Evolutionary conservation across 2,329 filamentous ascomycete species (phyloP), one percentile per base, ranked within the genome.

Genomic region (Aspergillus hiratsukae): DNA sequence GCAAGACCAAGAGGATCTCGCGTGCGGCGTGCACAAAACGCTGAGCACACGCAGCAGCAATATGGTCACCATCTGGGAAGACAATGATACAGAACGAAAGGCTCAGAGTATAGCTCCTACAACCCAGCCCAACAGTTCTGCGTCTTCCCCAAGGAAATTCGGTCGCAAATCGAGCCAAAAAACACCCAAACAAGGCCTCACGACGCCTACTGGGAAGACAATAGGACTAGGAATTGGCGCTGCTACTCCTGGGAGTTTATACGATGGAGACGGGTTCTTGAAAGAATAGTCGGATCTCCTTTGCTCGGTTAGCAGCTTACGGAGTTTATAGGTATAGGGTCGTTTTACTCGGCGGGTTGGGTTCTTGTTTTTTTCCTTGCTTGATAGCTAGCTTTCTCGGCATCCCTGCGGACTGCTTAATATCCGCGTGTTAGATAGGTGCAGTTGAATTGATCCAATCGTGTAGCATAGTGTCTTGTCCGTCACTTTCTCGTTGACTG

Each of bases 211-310:
- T 17, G 61, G 63, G 25, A 68, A 69, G 55, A 53, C 58, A 0
- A 57, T 70, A 11, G 69, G 66, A 3, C 59, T 71, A 43, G 69
- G 69, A 2, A 63, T 69, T 53, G 69, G 64, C 6, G 61, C 60
- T 48, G 67, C 68, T n/a, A 79, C 75, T 49, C 76, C 76, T 37
- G 74, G 66, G 52, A 80, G 78, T 65, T 62, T 80, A 60, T 81
- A 80, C 63, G 78, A 80, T 59, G 59, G 71, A 19, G 65, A 74
- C 51, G 66, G 73, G 6, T 72, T 75, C 59, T 55, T 74, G 56
- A 71, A 72, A 54, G 72, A 74, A 61, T 73, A 63, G 57, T 46
- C n/a, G 41, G 45, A 6, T 40, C 55, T 53, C 28, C 53, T 51
- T 46, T 51, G 31, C 37, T 53, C 48, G 57, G 53, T 45, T 51